phyloP scores from a whole-genome alignment of 2,329 filamentous ascomycete species.

The Ophiostoma perfectum region DNA sequence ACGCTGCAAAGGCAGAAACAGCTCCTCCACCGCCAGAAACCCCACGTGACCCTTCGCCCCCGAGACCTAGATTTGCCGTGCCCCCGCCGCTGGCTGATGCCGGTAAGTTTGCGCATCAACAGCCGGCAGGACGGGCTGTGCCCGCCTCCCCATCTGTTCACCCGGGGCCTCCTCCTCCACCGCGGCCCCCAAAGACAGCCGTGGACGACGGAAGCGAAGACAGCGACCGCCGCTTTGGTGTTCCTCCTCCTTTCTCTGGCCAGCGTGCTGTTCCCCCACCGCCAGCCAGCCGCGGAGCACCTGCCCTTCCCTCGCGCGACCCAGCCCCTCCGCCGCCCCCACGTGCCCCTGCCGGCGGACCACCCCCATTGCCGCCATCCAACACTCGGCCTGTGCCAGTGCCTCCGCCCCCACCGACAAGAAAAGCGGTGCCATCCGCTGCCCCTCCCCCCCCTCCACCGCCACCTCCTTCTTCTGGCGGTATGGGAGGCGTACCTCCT shows the following conservation, averaged over 20 bases:
- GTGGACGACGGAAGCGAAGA: constrained; percentile 61
- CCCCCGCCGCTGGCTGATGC: constrained; percentile 87
- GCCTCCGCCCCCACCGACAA: constrained; percentile 39
- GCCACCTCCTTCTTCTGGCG: constrained; percentile 4
- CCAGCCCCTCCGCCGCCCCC: constrained; percentile 38
- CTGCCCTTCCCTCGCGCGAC: constrained; percentile 13
- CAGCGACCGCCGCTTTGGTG: constrained; percentile 56
- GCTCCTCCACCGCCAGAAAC: constrained; percentile 40
- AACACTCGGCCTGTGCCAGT: constrained; percentile 49
- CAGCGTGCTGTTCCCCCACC: constrained; percentile 66
- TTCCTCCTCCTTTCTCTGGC: constrained; percentile 74
- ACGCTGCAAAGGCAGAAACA: constrained; percentile 44
- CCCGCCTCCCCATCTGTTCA: constrained; percentile 55
- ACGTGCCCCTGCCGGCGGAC: constrained; percentile 37
- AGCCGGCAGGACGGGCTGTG: constrained; percentile 40
- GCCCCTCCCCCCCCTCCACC: constrained; percentile 31
- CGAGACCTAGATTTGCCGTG: constrained; percentile 69
- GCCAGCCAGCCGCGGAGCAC: constrained; percentile 55
- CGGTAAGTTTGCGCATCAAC: constrained; percentile 69
- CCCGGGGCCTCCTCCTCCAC: constrained; percentile 57
- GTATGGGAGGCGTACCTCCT: constrained; percentile 30
- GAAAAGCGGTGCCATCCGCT: constrained; percentile 32
- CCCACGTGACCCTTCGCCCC: constrained; percentile 67
- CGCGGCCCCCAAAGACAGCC: constrained; percentile 63
- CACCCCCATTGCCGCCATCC: constrained; percentile 47